A percentile compares a stretch with the other conserved stretches of the same genome.
phyloP scores from a whole-genome alignment of 2,329 filamentous ascomycete genomes.

The Escovopsis sp. region DNA sequence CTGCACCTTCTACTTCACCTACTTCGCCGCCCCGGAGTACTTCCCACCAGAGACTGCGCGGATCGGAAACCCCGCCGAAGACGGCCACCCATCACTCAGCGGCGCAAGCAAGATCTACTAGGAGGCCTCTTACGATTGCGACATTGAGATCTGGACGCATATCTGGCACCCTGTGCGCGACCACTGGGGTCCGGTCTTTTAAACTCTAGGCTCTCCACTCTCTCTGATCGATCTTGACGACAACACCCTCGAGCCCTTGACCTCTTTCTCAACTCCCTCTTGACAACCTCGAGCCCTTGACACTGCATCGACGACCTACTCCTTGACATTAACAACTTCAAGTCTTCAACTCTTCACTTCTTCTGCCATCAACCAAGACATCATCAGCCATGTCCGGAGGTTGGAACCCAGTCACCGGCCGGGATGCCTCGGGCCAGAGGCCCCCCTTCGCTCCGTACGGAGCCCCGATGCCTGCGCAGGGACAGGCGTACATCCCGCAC shows the following conservation, averaged over 20 bases:
- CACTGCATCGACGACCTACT: too few species aligned
- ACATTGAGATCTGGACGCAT: slow-evolving; percentile 15
- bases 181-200: slow-evolving; percentile 2
- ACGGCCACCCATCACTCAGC: too few species aligned
- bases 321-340: too few species aligned
- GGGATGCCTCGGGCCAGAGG: slow-evolving; percentile 18
- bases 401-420: slow-evolving; percentile 25
- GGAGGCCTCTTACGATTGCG: slow-evolving; percentile 18
- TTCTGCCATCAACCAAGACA: too few species aligned
- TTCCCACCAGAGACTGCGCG: too few species aligned
- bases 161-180: slow-evolving; percentile 18
- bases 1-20: too few species aligned
- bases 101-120: slow-evolving; percentile 10
- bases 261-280: neutral
- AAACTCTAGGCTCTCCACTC: slow-evolving; percentile 1
- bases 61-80: too few species aligned
- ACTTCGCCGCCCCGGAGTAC: too few species aligned
- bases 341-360: too few species aligned
- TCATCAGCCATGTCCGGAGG: slow-evolving; percentile 18
- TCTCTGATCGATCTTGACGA: too few species aligned
- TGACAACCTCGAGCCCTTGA: neutral
- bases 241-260: too few species aligned
- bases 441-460: slow-evolving; percentile 20
- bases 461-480: slow-evolving; percentile 17
- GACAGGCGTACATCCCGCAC: slow-evolving; percentile 24